phyloP scores from a whole-genome alignment of 306 rosid genomes.

The Betula pendula region DNA sequence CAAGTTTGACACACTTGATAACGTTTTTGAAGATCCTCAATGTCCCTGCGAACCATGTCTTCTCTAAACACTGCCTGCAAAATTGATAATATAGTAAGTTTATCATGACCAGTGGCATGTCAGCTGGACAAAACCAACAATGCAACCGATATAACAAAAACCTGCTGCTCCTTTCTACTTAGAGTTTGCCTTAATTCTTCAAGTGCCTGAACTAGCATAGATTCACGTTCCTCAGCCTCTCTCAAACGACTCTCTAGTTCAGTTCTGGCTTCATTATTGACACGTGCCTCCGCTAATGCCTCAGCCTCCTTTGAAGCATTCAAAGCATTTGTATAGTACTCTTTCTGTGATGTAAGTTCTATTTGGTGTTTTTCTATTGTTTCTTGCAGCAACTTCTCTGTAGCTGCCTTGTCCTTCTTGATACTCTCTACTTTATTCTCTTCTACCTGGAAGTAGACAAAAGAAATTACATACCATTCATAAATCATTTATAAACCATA shows the following conservation, averaged over 20 bases:
- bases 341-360: slow-evolving; percentile 83
- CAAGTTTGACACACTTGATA: slow-evolving; percentile 67
- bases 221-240: slow-evolving; percentile 90
- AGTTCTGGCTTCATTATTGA: slow-evolving; percentile 87
- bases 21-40: slow-evolving; percentile 95
- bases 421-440: slow-evolving; percentile 97
- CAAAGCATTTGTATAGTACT: slow-evolving; percentile 83
- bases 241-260: slow-evolving; percentile 85
- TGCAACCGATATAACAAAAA: slow-evolving; percentile 34
- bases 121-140: slow-evolving; percentile 27
- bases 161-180: slow-evolving; percentile 98
- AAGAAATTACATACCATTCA: slow-evolving; percentile 28
- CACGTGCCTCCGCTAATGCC: slow-evolving; percentile 91
- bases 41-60: slow-evolving; percentile 86
- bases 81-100: slow-evolving; percentile 15
- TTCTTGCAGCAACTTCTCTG: slow-evolving; percentile 93
- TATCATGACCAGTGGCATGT: slow-evolving; percentile 16
- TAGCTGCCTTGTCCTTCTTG: slow-evolving; percentile 89
- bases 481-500: not conserved
- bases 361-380: slow-evolving; percentile 88
- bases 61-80: slow-evolving; percentile 87
- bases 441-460: slow-evolving; percentile 61
- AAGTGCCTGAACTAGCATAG: slow-evolving; percentile 93
- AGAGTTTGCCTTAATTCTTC: slow-evolving; percentile 94
- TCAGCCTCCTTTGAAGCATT: slow-evolving; percentile 96